phyloP scores from a whole-genome alignment of 1,284 basidiomycete genomes.

The Mrakiaceae sp. region DNA sequence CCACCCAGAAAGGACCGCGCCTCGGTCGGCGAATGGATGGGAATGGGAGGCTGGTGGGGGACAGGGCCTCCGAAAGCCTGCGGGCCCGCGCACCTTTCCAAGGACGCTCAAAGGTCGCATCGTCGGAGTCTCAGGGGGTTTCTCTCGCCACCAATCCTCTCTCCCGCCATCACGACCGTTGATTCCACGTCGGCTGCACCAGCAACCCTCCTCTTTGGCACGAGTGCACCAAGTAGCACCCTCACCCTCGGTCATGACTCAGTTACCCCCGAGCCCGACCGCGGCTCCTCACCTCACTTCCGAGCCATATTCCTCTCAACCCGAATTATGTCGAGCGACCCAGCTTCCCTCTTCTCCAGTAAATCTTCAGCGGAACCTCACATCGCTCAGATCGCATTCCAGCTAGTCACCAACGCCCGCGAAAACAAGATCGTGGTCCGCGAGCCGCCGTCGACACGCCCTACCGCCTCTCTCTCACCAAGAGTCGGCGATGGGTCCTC shows the following conservation, averaged over 20 bases:
- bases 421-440: constrained; percentile 4
- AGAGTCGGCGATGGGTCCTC: background rate
- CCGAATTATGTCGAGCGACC: constrained; percentile 6
- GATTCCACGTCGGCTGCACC: background rate
- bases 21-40: constrained; percentile 7
- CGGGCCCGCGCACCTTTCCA: background rate
- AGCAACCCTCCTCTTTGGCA: background rate
- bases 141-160: background rate
- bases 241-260: background rate
- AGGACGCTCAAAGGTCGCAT: background rate
- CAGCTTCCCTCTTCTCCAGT: constrained; percentile 7
- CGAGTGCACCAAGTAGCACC: background rate
- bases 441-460: background rate
- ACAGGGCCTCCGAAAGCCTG: background rate
- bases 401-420: constrained; percentile 8
- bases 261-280: background rate
- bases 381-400: constrained; percentile 5
- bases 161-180: background rate
- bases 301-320: constrained; percentile 15
- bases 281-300: background rate
- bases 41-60: constrained; percentile 2
- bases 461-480: background rate
- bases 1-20: background rate
- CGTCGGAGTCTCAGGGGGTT: background rate
- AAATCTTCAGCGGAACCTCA: background rate